Conservation (phyloP, 2,329 filamentous ascomycete species). For the Cladobotryum protrusum region DNA sequence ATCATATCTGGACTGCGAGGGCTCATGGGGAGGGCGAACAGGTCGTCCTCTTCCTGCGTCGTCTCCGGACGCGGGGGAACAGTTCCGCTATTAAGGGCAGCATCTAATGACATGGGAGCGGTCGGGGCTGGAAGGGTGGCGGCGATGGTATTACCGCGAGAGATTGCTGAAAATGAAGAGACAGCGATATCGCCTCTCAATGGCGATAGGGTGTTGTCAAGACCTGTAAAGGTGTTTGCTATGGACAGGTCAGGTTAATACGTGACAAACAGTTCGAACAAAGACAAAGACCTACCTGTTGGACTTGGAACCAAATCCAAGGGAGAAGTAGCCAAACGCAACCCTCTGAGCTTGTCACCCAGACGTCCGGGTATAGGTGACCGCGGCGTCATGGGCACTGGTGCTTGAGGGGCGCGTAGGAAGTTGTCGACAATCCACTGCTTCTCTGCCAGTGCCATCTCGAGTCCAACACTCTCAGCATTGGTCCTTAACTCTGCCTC, state of each 20-base stretch:
- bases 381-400: constrained; percentile 47
- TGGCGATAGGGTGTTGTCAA: constrained; percentile 27
- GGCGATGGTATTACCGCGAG: constrained; percentile 12
- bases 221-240: constrained; percentile 32
- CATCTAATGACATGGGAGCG: constrained; percentile 29
- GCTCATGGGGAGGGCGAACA: constrained; percentile 83
- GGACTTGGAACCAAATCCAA: constrained; percentile 51
- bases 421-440: constrained; percentile 83
- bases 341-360: constrained; percentile 71
- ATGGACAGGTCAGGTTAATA: not conserved
- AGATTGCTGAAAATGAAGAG: constrained; percentile 29
- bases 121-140: constrained; percentile 5
- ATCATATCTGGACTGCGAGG: constrained; percentile 81
- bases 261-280: constrained; percentile 2
- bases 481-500: constrained; percentile 65
- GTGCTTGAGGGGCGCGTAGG: constrained; percentile 21
- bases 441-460: constrained; percentile 78
- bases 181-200: constrained; percentile 28
- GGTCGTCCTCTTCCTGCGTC: constrained; percentile 56
- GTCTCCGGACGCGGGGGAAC: constrained; percentile 15
- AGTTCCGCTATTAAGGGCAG: constrained; percentile 21
- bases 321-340: constrained; percentile 70
- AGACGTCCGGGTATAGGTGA: constrained; percentile 62
- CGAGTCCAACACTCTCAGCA: constrained; percentile 72
- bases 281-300: constrained; percentile 36